A percentile compares a stretch with the other conserved stretches of the same genome.
These are phyloP conservation scores for Jaapia argillacea DNA, from an alignment of 768 basidiomycete species.

Conservation along the genomic window DNA sequence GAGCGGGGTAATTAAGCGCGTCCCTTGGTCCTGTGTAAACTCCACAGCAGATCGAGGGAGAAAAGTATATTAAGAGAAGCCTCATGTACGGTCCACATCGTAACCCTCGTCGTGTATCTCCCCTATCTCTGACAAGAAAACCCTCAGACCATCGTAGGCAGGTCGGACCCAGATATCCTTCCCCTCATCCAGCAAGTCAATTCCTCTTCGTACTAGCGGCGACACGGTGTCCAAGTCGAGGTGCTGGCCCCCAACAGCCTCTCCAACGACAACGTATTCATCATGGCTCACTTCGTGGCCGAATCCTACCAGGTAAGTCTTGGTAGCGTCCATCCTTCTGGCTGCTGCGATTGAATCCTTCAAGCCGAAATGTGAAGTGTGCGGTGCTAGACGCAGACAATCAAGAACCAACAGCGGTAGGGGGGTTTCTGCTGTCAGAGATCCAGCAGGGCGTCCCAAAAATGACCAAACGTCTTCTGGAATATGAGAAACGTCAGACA, in stretches of 20 bases:
- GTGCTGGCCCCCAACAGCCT: constrained; percentile 31
- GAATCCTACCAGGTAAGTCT: constrained; percentile 70
- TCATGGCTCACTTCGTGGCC: constrained; percentile 72
- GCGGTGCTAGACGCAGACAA: constrained; percentile 53
- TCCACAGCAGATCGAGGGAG: too few relatives aligned
- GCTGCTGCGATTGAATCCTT: constrained; percentile 46
- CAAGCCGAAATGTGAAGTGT: constrained; percentile 79
- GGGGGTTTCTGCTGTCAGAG: constrained; percentile 13
- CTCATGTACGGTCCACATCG: too few relatives aligned
- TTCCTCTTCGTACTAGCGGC: constrained; percentile 17
- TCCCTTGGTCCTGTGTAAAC: too few relatives aligned
- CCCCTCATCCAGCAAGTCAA: constrained; percentile 39
- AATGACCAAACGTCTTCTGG: constrained; percentile 63
- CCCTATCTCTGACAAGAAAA: constrained; percentile 33
- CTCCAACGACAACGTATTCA: constrained; percentile 59
- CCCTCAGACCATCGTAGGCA: constrained; percentile 63
- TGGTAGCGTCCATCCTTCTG: constrained; percentile 42
- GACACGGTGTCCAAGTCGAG: constrained; percentile 9
- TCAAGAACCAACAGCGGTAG: constrained; percentile 65
- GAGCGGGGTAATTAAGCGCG: too few relatives aligned
- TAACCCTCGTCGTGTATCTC: constrained; percentile 46
- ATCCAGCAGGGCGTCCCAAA: constrained; percentile 21
- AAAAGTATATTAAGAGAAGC: too few relatives aligned
- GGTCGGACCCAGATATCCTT: constrained; percentile 53
- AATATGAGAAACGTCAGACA: constrained; percentile 77